Evolutionary conservation across 176 grass and related monocot genomes (phyloP), one percentile per base, ranked within the genome.

Genomic region (Themeda triandra): DNA sequence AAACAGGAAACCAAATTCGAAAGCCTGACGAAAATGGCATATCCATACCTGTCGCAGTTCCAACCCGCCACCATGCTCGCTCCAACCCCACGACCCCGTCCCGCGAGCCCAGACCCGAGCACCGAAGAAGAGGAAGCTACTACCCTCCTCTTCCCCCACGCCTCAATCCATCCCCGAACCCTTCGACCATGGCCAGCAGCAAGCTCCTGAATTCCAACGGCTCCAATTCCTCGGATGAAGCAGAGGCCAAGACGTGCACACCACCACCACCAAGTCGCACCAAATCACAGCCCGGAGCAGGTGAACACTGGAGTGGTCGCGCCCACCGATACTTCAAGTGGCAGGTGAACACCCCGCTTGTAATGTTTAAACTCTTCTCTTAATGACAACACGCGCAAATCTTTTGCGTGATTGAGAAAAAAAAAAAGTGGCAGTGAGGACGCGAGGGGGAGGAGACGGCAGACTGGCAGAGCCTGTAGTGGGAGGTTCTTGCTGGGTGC

Each of bases 141-240:
- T 70, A 25, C 66, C 85, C 82, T 86, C 93, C 87, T 87, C 82
- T 66, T 70, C 77, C 76, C 85, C 76, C 64, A 78, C 85, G 29
- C 85, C 53, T 86, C 87, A 92, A 63, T 88, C 90, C 93, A 95
- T 95, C 85, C 58, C 75, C 48, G n/a, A 45, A 53, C 25, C 71
- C 88, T 64, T 76, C 11, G 77, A 88, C 30, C 93, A 95, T 94
- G 67, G 81, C 81, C 40, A 67, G 66, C 40, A 67, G 66, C 77
- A 72, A 70, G 83, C 49, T 25, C 59, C 31, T 45, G 13, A 32
- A 59, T 44, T 58, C 73, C 28, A 65, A 78, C 30, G 23, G 41
- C 32, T 83, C 85, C 83, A 45, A 46, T 23, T 68, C 58, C 76
- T 76, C 75, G 64, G 62, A 59, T 31, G 44, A 74, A 69, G 46